phyloP scores from a whole-genome alignment of 768 basidiomycete species.

The Pleurotus citrinopileatus region DNA sequence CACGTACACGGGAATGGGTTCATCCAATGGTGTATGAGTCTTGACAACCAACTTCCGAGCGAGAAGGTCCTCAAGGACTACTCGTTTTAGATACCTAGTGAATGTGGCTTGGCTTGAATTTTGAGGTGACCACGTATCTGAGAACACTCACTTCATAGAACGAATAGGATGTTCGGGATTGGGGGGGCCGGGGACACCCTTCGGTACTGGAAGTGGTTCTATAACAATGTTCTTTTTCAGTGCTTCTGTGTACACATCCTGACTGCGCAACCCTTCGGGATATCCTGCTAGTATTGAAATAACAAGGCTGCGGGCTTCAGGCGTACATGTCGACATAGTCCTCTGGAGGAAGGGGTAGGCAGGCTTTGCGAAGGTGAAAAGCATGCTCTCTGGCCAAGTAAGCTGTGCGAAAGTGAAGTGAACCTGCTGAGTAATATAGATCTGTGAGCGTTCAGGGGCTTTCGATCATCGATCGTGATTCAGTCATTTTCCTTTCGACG shows the following conservation, averaged over 20 bases:
- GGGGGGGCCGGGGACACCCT: constrained; percentile 1
- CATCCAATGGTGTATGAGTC: neutral
- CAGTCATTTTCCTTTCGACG: neutral
- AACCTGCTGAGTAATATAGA: neutral
- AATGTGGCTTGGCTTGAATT: neutral
- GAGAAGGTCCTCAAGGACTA: constrained; percentile 16
- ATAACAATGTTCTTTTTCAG: neutral
- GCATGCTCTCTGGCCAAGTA: neutral
- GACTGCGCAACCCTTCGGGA: constrained; percentile 2
- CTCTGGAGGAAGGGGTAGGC: neutral
- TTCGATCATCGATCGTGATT: neutral
- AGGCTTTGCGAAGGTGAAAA: neutral
- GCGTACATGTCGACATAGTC: neutral
- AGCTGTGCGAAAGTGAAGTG: neutral
- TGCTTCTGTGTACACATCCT: constrained; percentile 3
- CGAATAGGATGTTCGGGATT: constrained; percentile 14
- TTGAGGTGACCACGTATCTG: neutral
- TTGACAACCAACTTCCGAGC: neutral
- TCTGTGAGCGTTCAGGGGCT: neutral
- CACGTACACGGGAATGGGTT: neutral
- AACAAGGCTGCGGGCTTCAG: constrained; percentile 1
- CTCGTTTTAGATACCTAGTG: constrained; percentile 17
- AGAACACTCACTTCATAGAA: constrained; percentile 16
- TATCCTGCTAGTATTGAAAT: neutral
- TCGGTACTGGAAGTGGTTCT: neutral